Conservation (phyloP, 78 protist species). For the Cavenderia fasciculata region DNA sequence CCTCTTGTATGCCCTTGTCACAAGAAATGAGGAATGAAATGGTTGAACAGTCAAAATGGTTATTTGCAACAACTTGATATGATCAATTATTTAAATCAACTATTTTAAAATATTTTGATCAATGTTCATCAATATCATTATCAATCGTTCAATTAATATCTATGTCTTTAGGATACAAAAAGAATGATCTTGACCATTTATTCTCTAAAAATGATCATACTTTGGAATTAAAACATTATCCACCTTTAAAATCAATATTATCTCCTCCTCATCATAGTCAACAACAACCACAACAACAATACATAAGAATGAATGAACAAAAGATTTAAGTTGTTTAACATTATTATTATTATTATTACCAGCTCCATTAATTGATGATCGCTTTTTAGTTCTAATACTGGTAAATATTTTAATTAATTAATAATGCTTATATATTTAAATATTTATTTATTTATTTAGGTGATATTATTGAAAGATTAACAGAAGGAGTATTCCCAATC, state of each 20-base stretch:
- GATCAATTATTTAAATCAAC: neutral
- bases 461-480: conserved; percentile 10
- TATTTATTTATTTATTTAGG: neutral
- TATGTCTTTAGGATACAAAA: neutral
- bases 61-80: too few species aligned
- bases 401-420: neutral
- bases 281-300: neutral
- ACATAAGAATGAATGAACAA: conserved; percentile 19
- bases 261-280: neutral
- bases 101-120: neutral
- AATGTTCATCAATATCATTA: neutral
- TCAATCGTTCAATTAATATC: neutral
- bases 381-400: conserved; percentile 1
- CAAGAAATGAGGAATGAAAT: neutral
- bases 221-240: conserved; percentile 15
- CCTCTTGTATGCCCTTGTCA: too few species aligned
- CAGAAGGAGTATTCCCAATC: neutral
- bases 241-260: too few species aligned
- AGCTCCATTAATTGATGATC: conserved; percentile 4
- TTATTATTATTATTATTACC: neutral
- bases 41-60: neutral
- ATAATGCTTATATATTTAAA: too few species aligned
- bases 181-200: neutral
- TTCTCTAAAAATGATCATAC: conserved; percentile 5
- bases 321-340: neutral